Evolutionary conservation across 176 grass and related monocot genomes (phyloP).

Genomic region (Sorghum bicolor): DNA sequence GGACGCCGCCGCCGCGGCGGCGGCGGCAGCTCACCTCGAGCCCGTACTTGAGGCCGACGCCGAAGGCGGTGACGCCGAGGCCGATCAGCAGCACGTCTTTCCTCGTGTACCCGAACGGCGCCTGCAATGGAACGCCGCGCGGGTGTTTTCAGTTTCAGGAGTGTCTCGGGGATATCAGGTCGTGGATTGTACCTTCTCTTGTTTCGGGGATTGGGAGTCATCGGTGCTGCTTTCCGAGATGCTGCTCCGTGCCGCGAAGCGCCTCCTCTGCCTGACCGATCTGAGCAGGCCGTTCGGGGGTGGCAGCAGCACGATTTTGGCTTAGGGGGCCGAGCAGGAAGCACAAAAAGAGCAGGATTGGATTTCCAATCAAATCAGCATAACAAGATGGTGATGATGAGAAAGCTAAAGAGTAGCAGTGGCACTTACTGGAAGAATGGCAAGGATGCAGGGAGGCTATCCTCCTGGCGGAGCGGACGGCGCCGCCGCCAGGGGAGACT

Average conservation of each 20-base stretch:
- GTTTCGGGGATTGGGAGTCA: conserved; percentile 41
- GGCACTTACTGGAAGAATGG: not conserved
- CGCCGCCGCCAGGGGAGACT: not conserved
- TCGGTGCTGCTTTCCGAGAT: conserved; percentile 36
- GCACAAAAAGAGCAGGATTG: not conserved
- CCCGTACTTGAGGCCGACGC: conserved; percentile 71
- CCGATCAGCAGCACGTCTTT: conserved; percentile 97
- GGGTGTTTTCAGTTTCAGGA: not conserved
- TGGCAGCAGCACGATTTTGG: not conserved
- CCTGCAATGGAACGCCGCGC: conserved; percentile 29
- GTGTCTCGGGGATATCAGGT: not conserved
- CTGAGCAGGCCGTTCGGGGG: not conserved
- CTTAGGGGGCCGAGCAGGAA: not conserved
- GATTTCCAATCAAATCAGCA: not conserved
- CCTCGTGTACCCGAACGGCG: conserved; percentile 80
- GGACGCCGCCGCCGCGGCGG: not conserved
- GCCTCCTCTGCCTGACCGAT: conserved; percentile 26
- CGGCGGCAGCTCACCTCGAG: conserved; percentile 58
- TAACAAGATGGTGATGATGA: not conserved
- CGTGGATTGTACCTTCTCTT: conserved; percentile 46
- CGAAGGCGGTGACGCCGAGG: conserved; percentile 60
- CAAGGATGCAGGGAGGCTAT: not conserved
- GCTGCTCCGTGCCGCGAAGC: conserved; percentile 33
- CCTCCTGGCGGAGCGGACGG: not conserved
- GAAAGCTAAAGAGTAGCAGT: not conserved